Percentiles rank a stretch among this genome's conserved stretches.
Conservation (phyloP, 129 eudicot genomes). For the Artemisia annua region DNA sequence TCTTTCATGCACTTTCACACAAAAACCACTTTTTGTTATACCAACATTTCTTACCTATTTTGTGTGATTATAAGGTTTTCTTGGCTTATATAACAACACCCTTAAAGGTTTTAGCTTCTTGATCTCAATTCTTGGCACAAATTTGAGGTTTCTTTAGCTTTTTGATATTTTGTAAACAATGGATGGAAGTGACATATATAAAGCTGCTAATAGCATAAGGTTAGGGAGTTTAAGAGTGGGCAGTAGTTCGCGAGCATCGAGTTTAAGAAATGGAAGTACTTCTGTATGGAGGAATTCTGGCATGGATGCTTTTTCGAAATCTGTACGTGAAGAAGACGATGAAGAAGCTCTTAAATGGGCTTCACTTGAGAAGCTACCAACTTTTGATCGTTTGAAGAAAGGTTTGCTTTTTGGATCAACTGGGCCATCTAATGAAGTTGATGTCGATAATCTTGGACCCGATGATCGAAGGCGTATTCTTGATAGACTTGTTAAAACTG, state of each 20-base stretch:
- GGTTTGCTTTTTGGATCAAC: constrained; percentile 65
- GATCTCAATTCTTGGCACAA: too few species aligned
- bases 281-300: constrained; percentile 47
- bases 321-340: constrained; percentile 64
- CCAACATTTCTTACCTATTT: too few species aligned
- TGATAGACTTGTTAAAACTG: constrained; percentile 57
- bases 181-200: constrained; percentile 41
- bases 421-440: constrained; percentile 51
- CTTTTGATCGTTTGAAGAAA: constrained; percentile 68
- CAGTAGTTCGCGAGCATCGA: neutral
- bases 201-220: constrained; percentile 34
- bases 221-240: constrained; percentile 21
- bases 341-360: constrained; percentile 98
- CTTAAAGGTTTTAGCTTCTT: too few species aligned
- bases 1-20: too few species aligned
- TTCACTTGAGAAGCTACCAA: constrained; percentile 80
- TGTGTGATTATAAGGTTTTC: too few species aligned
- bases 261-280: constrained; percentile 45
- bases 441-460: constrained; percentile 55
- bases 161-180: constrained; percentile 1
- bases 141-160: too few species aligned
- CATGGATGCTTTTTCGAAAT: constrained; percentile 49
- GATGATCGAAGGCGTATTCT: constrained; percentile 50
- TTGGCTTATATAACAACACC: too few species aligned
- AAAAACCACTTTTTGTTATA: too few species aligned